These are phyloP conservation scores for Karstenula rhodostoma DNA, from an alignment of 2,329 filamentous ascomycete genomes.

Conservation along the genomic window DNA sequence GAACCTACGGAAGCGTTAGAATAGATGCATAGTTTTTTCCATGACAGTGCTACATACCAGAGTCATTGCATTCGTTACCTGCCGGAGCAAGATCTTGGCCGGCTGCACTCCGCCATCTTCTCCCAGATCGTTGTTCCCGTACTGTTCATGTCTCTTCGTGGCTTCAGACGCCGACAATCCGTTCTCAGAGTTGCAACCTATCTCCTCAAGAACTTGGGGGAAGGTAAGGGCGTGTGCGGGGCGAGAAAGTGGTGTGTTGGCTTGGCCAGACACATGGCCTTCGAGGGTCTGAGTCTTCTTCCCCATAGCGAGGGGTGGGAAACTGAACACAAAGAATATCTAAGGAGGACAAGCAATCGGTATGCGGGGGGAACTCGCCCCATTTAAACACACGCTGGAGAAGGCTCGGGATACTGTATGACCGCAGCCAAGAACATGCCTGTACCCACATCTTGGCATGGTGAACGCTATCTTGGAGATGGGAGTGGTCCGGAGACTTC, in stretches of 20 bases:
- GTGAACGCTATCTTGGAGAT: constrained; percentile 6
- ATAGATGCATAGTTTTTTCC: neutral
- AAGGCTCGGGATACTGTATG: constrained; percentile 6
- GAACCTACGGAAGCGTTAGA: constrained; percentile 30
- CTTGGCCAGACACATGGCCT: constrained; percentile 55
- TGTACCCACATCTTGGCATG: constrained; percentile 12
- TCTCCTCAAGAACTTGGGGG: constrained; percentile 61
- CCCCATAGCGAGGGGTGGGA: constrained; percentile 43
- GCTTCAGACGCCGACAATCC: constrained; percentile 68
- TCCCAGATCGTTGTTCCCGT: constrained; percentile 75
- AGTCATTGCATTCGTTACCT: constrained; percentile 81
- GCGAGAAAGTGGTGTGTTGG: constrained; percentile 63
- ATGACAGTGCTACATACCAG: constrained; percentile 55
- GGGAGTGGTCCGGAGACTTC: constrained; percentile 5
- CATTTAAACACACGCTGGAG: constrained; percentile 35
- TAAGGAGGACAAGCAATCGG: constrained; percentile 40
- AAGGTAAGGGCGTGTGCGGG: constrained; percentile 69
- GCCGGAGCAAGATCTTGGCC: constrained; percentile 75
- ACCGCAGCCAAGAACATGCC: constrained; percentile 11
- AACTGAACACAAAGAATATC: constrained; percentile 32
- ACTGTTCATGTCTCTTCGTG: constrained; percentile 63
- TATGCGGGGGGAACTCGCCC: constrained; percentile 34
- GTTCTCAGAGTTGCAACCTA: constrained; percentile 69
- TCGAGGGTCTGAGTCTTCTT: constrained; percentile 46
- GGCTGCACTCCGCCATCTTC: constrained; percentile 72